Base-by-base conservation (phyloP, 768 basidiomycete species). In the Kwoniella bestiolae region DNA sequence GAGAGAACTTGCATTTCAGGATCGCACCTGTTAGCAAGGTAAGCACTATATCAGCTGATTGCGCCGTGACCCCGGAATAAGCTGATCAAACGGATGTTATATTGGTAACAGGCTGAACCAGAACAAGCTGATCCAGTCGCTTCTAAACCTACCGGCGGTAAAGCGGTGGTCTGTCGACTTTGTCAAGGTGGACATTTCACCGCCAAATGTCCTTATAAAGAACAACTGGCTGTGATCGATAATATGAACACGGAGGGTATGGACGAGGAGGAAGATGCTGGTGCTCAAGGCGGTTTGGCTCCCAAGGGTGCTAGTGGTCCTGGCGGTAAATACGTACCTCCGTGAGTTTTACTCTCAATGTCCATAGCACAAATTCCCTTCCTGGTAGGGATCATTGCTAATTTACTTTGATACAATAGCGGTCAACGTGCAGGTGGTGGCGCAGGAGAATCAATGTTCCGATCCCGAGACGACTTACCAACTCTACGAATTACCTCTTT, bases 121-220 rank as follows among this genome's bases (percentile, higher is more conserved):
- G 91, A 91, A 70, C 55, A 35, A 25, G 85, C 84, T 60, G 83
- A 86, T 7, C 67, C 69, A 21, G 85, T 86, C 11, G 90, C 90
- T 73, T 87, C 90, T 70, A 92, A 92, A 70, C 65, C 73, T 26
- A 73, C 81, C 81, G 82, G 79, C 11, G 87, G 87, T 66, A 92
- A 92, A 78, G 93, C 93, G 78, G 91, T 99, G 68, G 82, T 85
- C 47, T 99, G 96, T 85, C 86, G 96, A 69, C 83, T 96, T 60
- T 98, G 96, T 84, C 92, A 95, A 79, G 96, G 95, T 57, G 91
- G 90, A 69, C 96, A 98, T 83, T 98, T 94, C 82, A 99, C 96
- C 14, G 91, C 94, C 68, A 94, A 94, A 82, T 98, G 96, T 86
- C 96, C 96, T 5, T 94, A 94, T 86, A 96, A 94, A 83, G 94